Base-by-base conservation (phyloP, 1,284 basidiomycete genomes). In the Sporisorium scitamineum region DNA sequence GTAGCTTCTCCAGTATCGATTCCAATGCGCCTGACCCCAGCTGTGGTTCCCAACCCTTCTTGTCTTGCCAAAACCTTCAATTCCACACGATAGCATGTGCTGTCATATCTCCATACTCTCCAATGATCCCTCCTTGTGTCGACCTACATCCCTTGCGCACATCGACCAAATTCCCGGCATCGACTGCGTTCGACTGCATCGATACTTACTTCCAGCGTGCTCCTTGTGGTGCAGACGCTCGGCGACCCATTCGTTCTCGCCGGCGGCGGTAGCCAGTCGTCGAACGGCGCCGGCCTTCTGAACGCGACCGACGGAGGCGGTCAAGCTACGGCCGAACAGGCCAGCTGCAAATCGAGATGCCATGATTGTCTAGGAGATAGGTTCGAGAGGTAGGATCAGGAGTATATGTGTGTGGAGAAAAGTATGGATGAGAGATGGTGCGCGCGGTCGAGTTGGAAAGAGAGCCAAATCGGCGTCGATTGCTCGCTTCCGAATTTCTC, bases 201-300 rank as follows among this genome's bases (percentile, higher is more conserved):
- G 27, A 24, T 34, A 79, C 80, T 73, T 50, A 82, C 80, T 79
- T 42, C 39, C 79, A 64, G 81, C 81, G 60, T 83, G 81, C 54
- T 83, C 79, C 58, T 72, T 73, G 42, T 73, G 65, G 62, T 83
- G 79, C 54, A 60, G 7, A 22, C 81, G 72, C 54, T 70, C 76
- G 34, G 73, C 69, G 48, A 76, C 22, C 47, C 80, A 83, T 53
- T 73, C 79, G 70, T 75, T 68, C 34, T 78, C 79, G 48, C 58
- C 70, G 2, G 74, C 53, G 9, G 69, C 60, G 2, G 71, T 74
- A 22, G 66, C 66, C 6, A 66, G 47, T 5, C 66, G 31, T 7
- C 67, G 61, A 14, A 70, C 62, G 16, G 58, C 56, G 18, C 53
- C 44, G 16, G 51, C 50, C 47, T 42, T 27, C 54, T 65, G 65